Evolutionary conservation across 148 eudicot species (phyloP), one percentile per base, ranked within the genome.

Genomic region (Chenopodium quinoa): DNA sequence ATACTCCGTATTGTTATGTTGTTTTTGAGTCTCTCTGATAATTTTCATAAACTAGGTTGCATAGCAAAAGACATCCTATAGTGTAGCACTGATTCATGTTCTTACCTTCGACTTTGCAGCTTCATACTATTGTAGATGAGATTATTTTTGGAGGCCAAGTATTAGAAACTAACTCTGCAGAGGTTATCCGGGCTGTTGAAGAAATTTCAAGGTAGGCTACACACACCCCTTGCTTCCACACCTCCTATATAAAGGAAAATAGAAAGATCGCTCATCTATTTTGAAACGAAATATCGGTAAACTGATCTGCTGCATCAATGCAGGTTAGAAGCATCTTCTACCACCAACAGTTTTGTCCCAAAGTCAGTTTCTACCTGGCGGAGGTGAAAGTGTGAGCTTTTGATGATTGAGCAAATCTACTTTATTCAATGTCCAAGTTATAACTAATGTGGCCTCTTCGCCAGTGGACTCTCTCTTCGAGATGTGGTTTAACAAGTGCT

Each of bases 81-180:
- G 7, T 34, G 37, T 34, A 0, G 22, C 62, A 17, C 62, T 2
- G 3, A 69, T 19, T 66, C 63, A 48, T 69, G 47, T 67, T 56
- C 16, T 11, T 54, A 47, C 7, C 65, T 17, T 50, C 1, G 65
- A 75, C 73, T 78, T 81, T 80, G 81, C 92, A 95, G 97, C 87
- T 93, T 76, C 92, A 95, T 85, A 87, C 92, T 44, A 91, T 95
- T 56, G 82, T 95, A 73, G 99, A 95, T 80, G 99, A 95, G 83
- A 92, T 93, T 25, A 86, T 93, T 70, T 86, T 92, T 84, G 99
- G 97, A 82, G 99, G 99, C 85, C 98, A 93, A 79, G 99, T 95
- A 64, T 85, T 95, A 31, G 99, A 95, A 86, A 95, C 97, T 27
- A 91, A 81, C 85, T 93, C 98, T 25, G 72, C 88, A 14, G 97